Conservation (phyloP, 768 basidiomycete species). For the Suillus placidus region DNA sequence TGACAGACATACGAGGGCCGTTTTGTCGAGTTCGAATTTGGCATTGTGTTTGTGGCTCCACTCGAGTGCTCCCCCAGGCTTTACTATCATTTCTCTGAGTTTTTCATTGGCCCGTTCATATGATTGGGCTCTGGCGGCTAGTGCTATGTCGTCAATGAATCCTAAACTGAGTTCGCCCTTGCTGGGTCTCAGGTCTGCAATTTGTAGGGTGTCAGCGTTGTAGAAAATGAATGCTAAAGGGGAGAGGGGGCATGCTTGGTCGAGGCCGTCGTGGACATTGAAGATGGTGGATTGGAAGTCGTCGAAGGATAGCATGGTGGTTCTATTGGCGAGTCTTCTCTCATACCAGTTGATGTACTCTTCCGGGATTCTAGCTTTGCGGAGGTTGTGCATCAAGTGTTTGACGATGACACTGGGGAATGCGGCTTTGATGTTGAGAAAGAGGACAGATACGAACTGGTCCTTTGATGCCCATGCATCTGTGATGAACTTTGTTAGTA, state of each 20-base stretch:
- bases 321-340: neutral
- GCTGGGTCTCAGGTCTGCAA: neutral
- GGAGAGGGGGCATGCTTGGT: conserved; percentile 33
- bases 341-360: conserved; percentile 10
- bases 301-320: conserved; percentile 24
- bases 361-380: neutral
- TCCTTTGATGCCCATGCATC: conserved; percentile 22
- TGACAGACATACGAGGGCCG: neutral
- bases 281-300: conserved; percentile 24
- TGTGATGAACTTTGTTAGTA: conserved; percentile 21
- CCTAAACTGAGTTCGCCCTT: neutral
- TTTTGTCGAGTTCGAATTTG: conserved; percentile 13
- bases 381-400: neutral
- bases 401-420: conserved; percentile 20
- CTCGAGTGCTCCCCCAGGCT: neutral
- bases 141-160: conserved; percentile 11
- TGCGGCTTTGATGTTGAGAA: conserved; percentile 15
- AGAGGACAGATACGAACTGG: conserved; percentile 13
- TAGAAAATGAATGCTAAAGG: conserved; percentile 30
- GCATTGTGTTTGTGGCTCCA: conserved; percentile 3
- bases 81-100: conserved; percentile 7
- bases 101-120: neutral
- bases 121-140: neutral
- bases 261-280: conserved; percentile 25
- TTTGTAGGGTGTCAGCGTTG: conserved; percentile 27